Base-by-base conservation (phyloP, 179 eudicot species). In the Corrigiola litoralis region DNA sequence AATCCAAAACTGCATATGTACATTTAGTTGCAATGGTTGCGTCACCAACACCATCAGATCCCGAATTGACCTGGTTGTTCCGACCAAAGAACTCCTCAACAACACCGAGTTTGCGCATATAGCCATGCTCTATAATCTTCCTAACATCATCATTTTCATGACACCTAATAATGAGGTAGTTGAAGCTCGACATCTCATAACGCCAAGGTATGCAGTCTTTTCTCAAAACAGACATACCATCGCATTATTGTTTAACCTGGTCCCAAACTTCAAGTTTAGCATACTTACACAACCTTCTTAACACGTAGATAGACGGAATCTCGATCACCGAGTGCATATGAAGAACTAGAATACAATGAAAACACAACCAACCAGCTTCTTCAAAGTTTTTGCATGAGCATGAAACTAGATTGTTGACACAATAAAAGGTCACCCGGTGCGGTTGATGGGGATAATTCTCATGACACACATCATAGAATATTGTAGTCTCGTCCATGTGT, bases 311-410 rank as follows among this genome's bases (percentile, higher is more conserved):
- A 11, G 20, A 0, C 4, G 62, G 62, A 23, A 58, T 58, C n/a
- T 37, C 7, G 14, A 20, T 10, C 18, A 58, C 24, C 3, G 28
- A 58, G 33, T 58, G 31, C 45, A 58, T 34, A 46, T 37, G 62
- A 31, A 58, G 21, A 34, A 58, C 40, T 5, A 28, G 21, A 12
- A 34, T 34, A 37, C 23, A 34, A 58, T 58, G 62, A 36, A 23
- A 58, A 31, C 62, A 58, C 5, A 58, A 41, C 16, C 40, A 33
- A 6, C 62, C 62, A 34, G 28, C 20, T 37, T 58, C 62, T 37
- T 37, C 29, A 58, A 34, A 58, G 12, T 41, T 36, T 46, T 18
- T 58, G 46, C 62, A 58, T 10, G 62, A 9, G 37, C 62, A 58
- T 5, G 2, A 8, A 8, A 42, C 18, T 42, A 14, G 0, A n/a